Evolutionary conservation across 2,329 filamentous ascomycete species (phyloP), one percentile per base, ranked within the genome.

Genomic region (Daldinia sp.): DNA sequence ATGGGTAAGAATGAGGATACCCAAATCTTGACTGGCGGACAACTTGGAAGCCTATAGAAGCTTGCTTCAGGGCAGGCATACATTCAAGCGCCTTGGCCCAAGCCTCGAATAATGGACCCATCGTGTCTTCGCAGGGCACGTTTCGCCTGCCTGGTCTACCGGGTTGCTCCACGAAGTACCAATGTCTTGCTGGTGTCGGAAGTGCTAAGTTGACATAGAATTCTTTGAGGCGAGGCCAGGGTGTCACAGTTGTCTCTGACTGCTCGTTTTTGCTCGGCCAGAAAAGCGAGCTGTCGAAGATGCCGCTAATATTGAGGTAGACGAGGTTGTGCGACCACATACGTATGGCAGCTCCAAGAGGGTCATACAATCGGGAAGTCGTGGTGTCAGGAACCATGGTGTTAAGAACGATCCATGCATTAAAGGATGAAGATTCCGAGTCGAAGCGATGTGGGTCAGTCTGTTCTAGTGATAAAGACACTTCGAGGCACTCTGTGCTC

Each of bases 281-380:
- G 56, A 68, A 68, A 15, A 68, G 28, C 15, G 65, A 57, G 1
- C 37, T 26, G 42, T 57, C 51, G 2, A 64, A 64, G 15, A 57
- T 28, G 6, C 65, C 65, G 18, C 18, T 1, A 5, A 64, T n/a
- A 7, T 53, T 10, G 10, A 67, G 54, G 4, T 42, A 56, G 15
- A 58, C 50, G 3, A 68, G 50, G 37, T 53, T 60, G 4, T 60
- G 28, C 26, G 60, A 64, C 60, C 60, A 68, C 18, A 10, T 33
- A 10, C 50, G 55, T 23, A 67, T 5, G 4, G 60, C 46, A 6
- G 54, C 41, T 20, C 64, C 48, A 1, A 67, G 28, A 10, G 37
- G 33, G 7, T 63, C 54, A 10, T 44, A 63, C 9, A n/a, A 6
- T 20, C 23, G 30, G 20, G 6, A 28, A 1, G 6, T 44, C 37